Conservation (phyloP, 1,139 yeast genomes). For the Suhomyces atakaporum region DNA sequence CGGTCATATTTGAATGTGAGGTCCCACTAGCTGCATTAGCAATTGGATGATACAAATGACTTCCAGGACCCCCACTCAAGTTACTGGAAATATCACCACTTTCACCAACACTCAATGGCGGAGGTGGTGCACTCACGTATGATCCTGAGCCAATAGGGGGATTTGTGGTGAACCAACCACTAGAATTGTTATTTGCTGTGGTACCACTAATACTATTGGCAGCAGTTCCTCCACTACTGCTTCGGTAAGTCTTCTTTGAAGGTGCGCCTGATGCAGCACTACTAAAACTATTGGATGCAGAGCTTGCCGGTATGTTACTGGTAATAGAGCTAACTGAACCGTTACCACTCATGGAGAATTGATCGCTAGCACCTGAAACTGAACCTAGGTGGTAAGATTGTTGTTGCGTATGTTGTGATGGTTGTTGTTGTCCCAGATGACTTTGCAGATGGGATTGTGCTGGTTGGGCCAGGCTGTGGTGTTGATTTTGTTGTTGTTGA, state of each 20-base stretch:
- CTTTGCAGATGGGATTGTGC: background rate
- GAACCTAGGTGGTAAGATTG: constrained; percentile 12
- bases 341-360: constrained; percentile 11
- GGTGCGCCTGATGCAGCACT: constrained; percentile 6
- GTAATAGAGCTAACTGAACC: constrained; percentile 14
- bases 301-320: constrained; percentile 8
- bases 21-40: constrained; percentile 2
- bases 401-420: constrained; percentile 11
- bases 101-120: constrained; percentile 1
- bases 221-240: constrained; percentile 10
- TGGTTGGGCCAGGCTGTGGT: constrained; percentile 4
- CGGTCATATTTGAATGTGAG: constrained; percentile 1
- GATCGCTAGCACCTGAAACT: constrained; percentile 11
- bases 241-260: constrained; percentile 11
- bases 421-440: constrained; percentile 7
- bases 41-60: constrained; percentile 8
- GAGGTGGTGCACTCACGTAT: constrained; percentile 8
- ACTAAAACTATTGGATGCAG: constrained; percentile 12
- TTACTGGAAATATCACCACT: constrained; percentile 1
- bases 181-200: constrained; percentile 6
- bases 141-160: constrained; percentile 8
- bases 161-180: constrained; percentile 14
- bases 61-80: constrained; percentile 5
- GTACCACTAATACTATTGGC: constrained; percentile 7
- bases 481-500: constrained; percentile 7